These are phyloP conservation scores for Acanthamoeba rhysodes DNA, from an alignment of 208 protist species.

Conservation along the genomic window DNA sequence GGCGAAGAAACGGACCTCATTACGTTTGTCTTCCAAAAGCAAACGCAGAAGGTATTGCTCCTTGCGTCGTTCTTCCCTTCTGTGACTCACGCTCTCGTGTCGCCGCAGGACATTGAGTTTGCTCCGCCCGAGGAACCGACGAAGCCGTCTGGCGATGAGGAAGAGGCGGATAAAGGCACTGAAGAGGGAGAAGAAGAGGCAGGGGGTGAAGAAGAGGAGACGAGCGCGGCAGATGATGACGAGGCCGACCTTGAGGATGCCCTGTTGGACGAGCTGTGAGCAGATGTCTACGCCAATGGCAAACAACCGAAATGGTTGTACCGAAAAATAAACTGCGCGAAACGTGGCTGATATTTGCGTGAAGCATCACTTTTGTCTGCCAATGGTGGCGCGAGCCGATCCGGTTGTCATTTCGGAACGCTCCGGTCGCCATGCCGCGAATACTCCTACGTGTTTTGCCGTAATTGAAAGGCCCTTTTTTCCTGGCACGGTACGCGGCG, in stretches of 20 bases:
- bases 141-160: neutral
- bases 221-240: too few species aligned
- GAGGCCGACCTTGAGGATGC: too few species aligned
- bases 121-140: neutral
- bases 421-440: neutral
- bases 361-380: too few species aligned
- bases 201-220: neutral
- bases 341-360: neutral
- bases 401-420: neutral
- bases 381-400: neutral
- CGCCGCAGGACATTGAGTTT: conserved; percentile 4
- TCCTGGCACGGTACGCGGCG: neutral
- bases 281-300: too few species aligned
- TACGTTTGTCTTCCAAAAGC: conserved; percentile 71
- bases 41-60: conserved; percentile 27
- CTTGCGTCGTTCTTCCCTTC: neutral
- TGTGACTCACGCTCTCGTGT: neutral
- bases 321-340: neutral
- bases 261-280: too few species aligned
- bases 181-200: conserved; percentile 9
- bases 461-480: neutral
- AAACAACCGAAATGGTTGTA: too few species aligned
- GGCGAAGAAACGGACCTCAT: conserved; percentile 60
- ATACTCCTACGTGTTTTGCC: neutral
- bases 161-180: neutral